A percentile compares a stretch with the other conserved stretches of the same genome.
phyloP scores from a whole-genome alignment of 139 green algal genomes.

The Nannochloris sp. region DNA sequence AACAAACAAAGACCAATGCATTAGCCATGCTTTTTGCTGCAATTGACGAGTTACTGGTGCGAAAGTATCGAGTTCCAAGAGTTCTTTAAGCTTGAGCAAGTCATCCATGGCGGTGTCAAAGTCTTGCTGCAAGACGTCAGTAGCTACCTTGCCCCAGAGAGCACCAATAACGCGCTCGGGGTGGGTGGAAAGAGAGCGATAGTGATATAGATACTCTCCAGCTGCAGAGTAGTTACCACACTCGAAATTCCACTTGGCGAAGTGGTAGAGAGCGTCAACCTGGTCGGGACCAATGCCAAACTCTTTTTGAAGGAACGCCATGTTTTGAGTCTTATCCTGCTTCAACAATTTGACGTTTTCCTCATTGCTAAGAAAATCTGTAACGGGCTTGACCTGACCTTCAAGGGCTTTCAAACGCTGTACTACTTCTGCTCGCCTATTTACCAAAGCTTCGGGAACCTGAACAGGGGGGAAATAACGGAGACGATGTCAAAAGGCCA shows the following conservation, averaged over 20 bases:
- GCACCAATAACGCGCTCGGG: slow-evolving; percentile 70
- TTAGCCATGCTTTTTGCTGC: slow-evolving; percentile 95
- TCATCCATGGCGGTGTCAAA: slow-evolving; percentile 84
- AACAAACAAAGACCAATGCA: slow-evolving; percentile 97
- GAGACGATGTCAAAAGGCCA: not conserved
- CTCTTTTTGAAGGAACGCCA: slow-evolving; percentile 75
- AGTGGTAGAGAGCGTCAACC: slow-evolving; percentile 95
- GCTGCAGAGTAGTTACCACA: slow-evolving; percentile 94
- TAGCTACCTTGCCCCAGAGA: slow-evolving; percentile 94
- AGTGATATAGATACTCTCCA: slow-evolving; percentile 89
- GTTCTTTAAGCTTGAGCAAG: slow-evolving; percentile 85
- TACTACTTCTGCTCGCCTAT: slow-evolving; percentile 45
- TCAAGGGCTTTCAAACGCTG: slow-evolving; percentile 45
- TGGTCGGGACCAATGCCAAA: slow-evolving; percentile 76
- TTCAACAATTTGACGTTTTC: slow-evolving; percentile 78
- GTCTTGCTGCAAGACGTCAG: slow-evolving; percentile 88
- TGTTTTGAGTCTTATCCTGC: slow-evolving; percentile 90
- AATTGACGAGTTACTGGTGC: slow-evolving; percentile 75
- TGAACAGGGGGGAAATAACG: not conserved
- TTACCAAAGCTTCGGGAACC: slow-evolving; percentile 22
- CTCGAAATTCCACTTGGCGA: slow-evolving; percentile 98
- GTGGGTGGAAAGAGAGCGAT: slow-evolving; percentile 82
- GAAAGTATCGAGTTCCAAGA: slow-evolving; percentile 90
- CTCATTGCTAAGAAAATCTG: slow-evolving; percentile 84
- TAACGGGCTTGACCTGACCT: slow-evolving; percentile 73